Conservation (phyloP, 2,329 filamentous ascomycete species). For the Penicillium sp. region DNA sequence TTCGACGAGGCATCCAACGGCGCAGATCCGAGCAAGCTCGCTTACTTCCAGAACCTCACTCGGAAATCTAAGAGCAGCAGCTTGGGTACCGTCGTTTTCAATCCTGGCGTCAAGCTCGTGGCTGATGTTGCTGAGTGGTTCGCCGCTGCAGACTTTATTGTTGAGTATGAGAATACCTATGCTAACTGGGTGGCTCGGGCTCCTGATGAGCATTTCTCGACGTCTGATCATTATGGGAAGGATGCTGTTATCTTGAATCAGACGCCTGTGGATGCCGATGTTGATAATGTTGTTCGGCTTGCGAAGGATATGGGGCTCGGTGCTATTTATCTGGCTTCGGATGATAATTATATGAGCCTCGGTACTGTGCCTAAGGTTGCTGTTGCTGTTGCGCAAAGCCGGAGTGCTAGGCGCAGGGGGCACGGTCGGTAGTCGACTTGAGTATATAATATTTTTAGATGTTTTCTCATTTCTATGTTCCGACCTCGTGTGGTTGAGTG, state of each 20-base stretch:
- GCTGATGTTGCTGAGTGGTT: constrained; percentile 12
- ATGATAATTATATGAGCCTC: constrained; percentile 10
- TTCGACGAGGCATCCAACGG: constrained; percentile 36
- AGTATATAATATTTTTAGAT: not conserved
- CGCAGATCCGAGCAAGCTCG: constrained; percentile 16
- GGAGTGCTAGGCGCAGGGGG: not conserved
- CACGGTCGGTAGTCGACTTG: not conserved
- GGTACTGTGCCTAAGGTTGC: constrained; percentile 9
- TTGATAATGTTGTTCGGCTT: constrained; percentile 7
- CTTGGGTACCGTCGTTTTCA: constrained; percentile 13
- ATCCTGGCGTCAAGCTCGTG: constrained; percentile 13
- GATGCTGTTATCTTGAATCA: constrained; percentile 8
- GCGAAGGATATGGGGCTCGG: constrained; percentile 15
- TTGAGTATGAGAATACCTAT: constrained; percentile 20
- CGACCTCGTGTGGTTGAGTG: not conserved
- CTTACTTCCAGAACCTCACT: constrained; percentile 20
- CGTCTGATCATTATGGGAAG: constrained; percentile 3
- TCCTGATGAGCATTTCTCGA: constrained; percentile 7
- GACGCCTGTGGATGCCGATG: not conserved
- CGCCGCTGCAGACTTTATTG: constrained; percentile 15
- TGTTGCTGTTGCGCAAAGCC: constrained; percentile 2
- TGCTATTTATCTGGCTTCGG: constrained; percentile 16
- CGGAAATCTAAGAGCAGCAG: constrained; percentile 11
- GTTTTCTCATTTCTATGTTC: not conserved
- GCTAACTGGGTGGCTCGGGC: constrained; percentile 4